Evolutionary conservation across 2,329 filamentous ascomycete genomes (phyloP).

Genomic region (Neofusicoccum parvum): DNA sequence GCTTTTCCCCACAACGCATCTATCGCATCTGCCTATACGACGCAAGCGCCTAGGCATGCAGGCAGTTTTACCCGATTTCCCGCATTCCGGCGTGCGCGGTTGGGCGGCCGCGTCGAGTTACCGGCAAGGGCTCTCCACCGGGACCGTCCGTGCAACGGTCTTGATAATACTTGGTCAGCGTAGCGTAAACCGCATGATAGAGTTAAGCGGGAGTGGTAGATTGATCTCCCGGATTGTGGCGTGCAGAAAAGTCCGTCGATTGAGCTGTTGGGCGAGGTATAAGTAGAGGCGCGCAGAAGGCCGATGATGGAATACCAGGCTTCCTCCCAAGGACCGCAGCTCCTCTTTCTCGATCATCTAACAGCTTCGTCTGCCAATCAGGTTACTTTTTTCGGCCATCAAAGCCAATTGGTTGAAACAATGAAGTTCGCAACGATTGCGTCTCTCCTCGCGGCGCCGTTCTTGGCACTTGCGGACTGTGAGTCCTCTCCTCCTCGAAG

Average conservation of each 20-base stretch:
- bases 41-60: neutral
- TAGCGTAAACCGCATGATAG: neutral
- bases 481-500: neutral
- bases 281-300: neutral
- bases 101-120: neutral
- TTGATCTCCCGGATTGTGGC: too few relatives aligned
- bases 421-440: neutral
- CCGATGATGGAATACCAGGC: neutral
- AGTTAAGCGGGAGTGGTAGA: too few relatives aligned
- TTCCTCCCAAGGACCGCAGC: neutral
- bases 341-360: neutral
- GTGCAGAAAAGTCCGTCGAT: neutral
- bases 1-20: neutral
- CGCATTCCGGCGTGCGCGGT: neutral
- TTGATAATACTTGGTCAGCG: slow-evolving; percentile 10
- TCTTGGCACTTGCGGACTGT: slow-evolving; percentile 27
- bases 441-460: slow-evolving; percentile 16
- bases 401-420: neutral
- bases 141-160: neutral
- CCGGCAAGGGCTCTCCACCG: neutral
- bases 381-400: too few relatives aligned
- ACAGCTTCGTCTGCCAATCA: neutral
- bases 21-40: neutral
- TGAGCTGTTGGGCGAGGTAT: neutral
- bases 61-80: neutral